Base-by-base conservation (phyloP, 2,329 filamentous ascomycete species). In the Plectosphaerella cucumerina region DNA sequence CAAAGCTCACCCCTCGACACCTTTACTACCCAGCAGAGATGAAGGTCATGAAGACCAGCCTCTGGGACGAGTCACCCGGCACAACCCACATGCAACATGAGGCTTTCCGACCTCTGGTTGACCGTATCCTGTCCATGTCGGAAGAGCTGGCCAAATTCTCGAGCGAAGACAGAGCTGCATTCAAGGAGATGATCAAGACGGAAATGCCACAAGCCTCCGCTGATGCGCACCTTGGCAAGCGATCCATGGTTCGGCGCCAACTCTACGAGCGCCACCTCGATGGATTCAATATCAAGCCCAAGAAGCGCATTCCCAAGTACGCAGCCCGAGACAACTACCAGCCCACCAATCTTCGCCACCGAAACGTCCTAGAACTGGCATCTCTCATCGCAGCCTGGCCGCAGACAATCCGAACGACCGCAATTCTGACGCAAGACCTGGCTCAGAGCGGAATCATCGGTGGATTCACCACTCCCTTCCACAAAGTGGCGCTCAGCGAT, bases 81-180 rank as follows among this genome's bases (percentile, higher is more conserved):
- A 68, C 72, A 0, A 54, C 56, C 1, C 59, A 59, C 0, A 61
- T 70, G 14, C 73, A 76, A 33, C 67, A 70, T 23, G 72, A 75
- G 33, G 61, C 60, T 1, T 65, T 69, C 14, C 58, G 60, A 3
- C 56, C 58, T 5, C 50, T 70, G 0, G 65, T 66, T 1, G 46
- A 55, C 4, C 18, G 46, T 0, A 66, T 75, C 11, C 18, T 66
- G 0, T 33, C 26, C 0, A 64, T 67, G 17, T 73, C 70, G 0
- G 55, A 56, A 1, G 53, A 55, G 0, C 59, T 74, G 0, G 51
- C 56, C 34, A 15, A 34, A 4, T 46, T 71, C 60, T 46, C 49
- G 10, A 31, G 46, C 33, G 12, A 47, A 4, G 14, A 47, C 18
- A 17, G 0, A 15, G 46, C 6, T 6, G 21, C 6, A 20, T 5